Evolutionary conservation across 2,329 filamentous ascomycete genomes (phyloP).

Genomic region (Didymella sp.): DNA sequence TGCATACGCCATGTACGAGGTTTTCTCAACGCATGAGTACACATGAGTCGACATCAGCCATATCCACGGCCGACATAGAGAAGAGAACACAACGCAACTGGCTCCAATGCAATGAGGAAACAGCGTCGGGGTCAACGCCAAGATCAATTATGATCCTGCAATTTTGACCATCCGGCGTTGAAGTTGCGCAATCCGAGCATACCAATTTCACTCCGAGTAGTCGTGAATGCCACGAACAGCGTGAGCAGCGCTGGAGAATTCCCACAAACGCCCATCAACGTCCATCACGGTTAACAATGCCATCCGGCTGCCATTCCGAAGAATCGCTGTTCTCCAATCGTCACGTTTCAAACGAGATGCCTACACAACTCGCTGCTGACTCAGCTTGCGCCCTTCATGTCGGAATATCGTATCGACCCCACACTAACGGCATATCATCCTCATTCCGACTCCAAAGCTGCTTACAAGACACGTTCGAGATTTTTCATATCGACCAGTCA

Average conservation of each 20-base stretch:
- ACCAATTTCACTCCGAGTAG: neutral
- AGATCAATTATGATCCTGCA: neutral
- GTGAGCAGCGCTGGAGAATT: too few species aligned
- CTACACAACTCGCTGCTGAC: conserved; percentile 11
- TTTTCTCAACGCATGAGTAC: conserved; percentile 1
- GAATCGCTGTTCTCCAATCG: neutral
- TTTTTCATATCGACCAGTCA: conserved; percentile 1
- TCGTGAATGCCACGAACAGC: neutral
- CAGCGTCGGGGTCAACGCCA: too few species aligned
- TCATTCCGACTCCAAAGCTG: conserved; percentile 3
- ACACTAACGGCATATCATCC: conserved; percentile 6
- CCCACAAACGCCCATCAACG: neutral
- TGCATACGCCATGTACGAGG: conserved; percentile 1
- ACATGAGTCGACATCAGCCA: neutral
- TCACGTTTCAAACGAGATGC: neutral
- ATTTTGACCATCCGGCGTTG: neutral
- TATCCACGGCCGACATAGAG: neutral
- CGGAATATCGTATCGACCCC: neutral
- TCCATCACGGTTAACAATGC: neutral
- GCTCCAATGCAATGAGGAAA: neutral
- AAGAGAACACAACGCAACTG: neutral
- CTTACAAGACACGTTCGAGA: neutral
- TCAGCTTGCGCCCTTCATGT: conserved; percentile 12
- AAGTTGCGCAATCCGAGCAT: neutral
- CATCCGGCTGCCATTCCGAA: neutral